phyloP scores from a whole-genome alignment of 2,329 filamentous ascomycete species.

The Pseudocercospora eumusae region DNA sequence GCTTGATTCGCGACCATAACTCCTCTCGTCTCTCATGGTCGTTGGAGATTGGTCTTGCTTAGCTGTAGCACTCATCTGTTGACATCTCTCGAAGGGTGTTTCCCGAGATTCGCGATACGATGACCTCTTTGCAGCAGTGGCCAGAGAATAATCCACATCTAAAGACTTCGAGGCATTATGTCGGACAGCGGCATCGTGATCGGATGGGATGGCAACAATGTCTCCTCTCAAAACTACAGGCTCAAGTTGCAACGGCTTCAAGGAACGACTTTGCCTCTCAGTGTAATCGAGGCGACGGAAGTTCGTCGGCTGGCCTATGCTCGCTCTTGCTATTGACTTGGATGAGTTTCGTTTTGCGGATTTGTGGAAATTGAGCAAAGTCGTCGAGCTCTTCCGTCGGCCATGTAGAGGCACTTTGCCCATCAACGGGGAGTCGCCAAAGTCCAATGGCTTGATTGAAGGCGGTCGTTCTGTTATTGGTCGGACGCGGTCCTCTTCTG shows the following conservation, averaged over 20 bases:
- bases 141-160: conserved; percentile 6
- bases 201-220: not conserved
- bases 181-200: conserved; percentile 24
- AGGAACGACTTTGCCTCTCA: conserved; percentile 35
- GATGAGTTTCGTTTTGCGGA: conserved; percentile 4
- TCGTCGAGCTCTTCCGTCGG: conserved; percentile 25
- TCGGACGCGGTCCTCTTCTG: conserved; percentile 25
- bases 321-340: conserved; percentile 24
- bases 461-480: conserved; percentile 30
- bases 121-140: conserved; percentile 6
- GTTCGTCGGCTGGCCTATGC: conserved; percentile 30
- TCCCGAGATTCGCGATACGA: conserved; percentile 21
- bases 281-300: conserved; percentile 36
- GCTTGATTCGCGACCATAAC: not conserved
- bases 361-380: conserved; percentile 19
- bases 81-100: conserved; percentile 21
- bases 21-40: conserved; percentile 3
- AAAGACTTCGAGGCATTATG: conserved; percentile 4
- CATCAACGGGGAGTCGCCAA: conserved; percentile 29
- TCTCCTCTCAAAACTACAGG: conserved; percentile 32
- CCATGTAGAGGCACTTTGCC: conserved; percentile 22
- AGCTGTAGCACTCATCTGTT: conserved; percentile 18
- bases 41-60: conserved; percentile 6
- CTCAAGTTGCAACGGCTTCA: conserved; percentile 34
- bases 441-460: conserved; percentile 29